Evolutionary conservation across 2,329 filamentous ascomycete genomes (phyloP), one percentile per base, ranked within the genome.

Genomic region (Cercospora sp.): DNA sequence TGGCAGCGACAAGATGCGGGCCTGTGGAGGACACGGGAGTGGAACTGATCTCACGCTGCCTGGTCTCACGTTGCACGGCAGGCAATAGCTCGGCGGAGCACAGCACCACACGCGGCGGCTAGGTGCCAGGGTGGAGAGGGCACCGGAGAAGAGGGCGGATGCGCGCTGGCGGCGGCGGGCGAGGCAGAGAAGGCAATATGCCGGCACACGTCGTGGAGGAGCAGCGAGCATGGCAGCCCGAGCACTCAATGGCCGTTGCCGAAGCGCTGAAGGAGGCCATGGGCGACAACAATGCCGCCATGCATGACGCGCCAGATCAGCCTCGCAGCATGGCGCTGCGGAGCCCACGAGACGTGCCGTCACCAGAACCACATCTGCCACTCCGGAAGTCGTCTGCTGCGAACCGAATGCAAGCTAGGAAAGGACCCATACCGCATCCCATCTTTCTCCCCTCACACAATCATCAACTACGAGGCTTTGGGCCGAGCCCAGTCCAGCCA

Each of bases 281-380:
- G 73, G 65, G 70, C 68, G 70, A 70, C 18, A 45, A 48, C 20
- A 30, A 18, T 23, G 28, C 45, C 36, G 23, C 20, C 60, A n/a
- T 63, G 53, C 53, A 31, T 18, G 53, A 33, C 53, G 26, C 53
- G 28, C 48, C 62, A 31, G 28, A 33, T 33, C 58, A 66, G 64
- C 42, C 62, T 62, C 55, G 42, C 65, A 45, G 66, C 64, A 62
- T 63, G 60, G 30, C 55, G 65, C 57, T 65, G 31, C 89, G 90
- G 79, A 93, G 94, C 80, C 91, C 95, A 76, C 93, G 92, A 78
- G 91, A 90, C 55, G 90, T 76, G 23, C 74, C 73, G 28, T 65
- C 69, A 9, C 79, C 81, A 30, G 79, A 80, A 60, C 81, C 81
- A 42, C 80, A 83, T 65, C 77, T 81, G 23, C 75, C 78, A 26